These are phyloP conservation scores for Pseudozyma flocculosa DNA, from an alignment of 1,284 basidiomycete genomes.

Conservation along the genomic window DNA sequence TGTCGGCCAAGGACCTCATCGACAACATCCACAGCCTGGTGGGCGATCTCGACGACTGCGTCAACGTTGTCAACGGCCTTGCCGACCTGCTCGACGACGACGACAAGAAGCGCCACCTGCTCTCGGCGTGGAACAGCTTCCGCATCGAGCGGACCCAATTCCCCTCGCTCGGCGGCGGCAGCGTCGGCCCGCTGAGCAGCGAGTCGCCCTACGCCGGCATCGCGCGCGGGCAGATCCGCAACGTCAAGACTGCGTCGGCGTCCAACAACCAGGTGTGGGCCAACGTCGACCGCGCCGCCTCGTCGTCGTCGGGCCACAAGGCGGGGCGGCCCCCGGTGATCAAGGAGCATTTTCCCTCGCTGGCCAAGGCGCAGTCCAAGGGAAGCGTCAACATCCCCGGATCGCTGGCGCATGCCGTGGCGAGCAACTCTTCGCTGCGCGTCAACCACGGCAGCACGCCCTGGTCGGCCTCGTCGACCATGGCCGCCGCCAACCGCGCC, in stretches of 20 bases:
- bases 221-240: conserved; percentile 62
- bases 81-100: conserved; percentile 64
- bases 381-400: conserved; percentile 22
- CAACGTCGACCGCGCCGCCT: conserved; percentile 79
- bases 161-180: conserved; percentile 20
- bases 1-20: conserved; percentile 77
- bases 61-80: conserved; percentile 72
- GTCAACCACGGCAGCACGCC: conserved; percentile 5
- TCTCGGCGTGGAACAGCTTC: conserved; percentile 78
- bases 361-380: conserved; percentile 10
- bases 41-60: conserved; percentile 61
- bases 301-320: conserved; percentile 22
- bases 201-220: conserved; percentile 3
- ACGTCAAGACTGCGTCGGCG: conserved; percentile 70
- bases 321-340: conserved; percentile 17
- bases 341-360: conserved; percentile 40
- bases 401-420: conserved; percentile 36
- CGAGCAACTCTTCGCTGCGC: conserved; percentile 8
- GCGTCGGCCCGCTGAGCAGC: conserved; percentile 30
- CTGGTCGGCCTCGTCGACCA: conserved; percentile 7
- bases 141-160: conserved; percentile 70
- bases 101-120: conserved; percentile 76
- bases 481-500: background rate
- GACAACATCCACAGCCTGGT: conserved; percentile 83
- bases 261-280: conserved; percentile 75